Evolutionary conservation across 2,329 filamentous ascomycete genomes (phyloP), one percentile per base, ranked within the genome.

Genomic region (Cryphonectria parasitica): DNA sequence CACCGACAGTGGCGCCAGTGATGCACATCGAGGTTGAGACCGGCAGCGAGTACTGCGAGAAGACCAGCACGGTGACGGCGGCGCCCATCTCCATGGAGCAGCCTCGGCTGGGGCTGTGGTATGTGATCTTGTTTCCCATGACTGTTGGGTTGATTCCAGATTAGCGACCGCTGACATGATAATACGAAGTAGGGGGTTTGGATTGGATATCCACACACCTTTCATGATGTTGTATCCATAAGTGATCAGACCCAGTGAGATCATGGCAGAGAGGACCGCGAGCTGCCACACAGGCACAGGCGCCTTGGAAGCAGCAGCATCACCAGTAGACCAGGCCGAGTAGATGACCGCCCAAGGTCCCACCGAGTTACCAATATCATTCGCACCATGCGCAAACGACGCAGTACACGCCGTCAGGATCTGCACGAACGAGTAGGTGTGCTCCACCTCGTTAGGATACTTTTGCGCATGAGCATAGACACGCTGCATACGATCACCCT

Each of bases 181-280:
- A 22, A 45, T 22, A 45, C 2, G 39, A 34, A 3, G 11, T 2
- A 49, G 0, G 15, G 11, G 28, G 1, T 2, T 5, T 31, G 34
- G 6, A 34, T 11, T 25, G 19, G 25, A 73, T 72, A 74, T 74
- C 72, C 15, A 74, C 85, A 79, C 81, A 89, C 87, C 89, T 83
- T 92, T 93, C 91, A 94, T 94, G 82, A 94, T 94, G 84, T 94
- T 93, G 83, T 93, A 94, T 13, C 91, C 92, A 76, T 93, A 94
- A 19, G 91, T 93, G 77, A 90, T 84, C 70, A 94, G 85, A 75
- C 91, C 92, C 58, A 90, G 73, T 63, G 86, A 92, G 77, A 93
- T 90, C 54, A 84, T 88, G 1, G 84, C 79, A 36, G 89, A 85
- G 17, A 92, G 82, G 25, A 94, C 90, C 66, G 90, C 92, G 68